Conservation (phyloP, 306 rosid species). For the apple (Malus domestica) region ASM211411v1 NC_041802.1:28117501-28118000, state of each 20-base stretch:
- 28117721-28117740: not conserved
- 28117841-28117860: not conserved
- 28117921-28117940: not conserved
- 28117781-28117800: not conserved
- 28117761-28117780: not conserved
- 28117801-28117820: not conserved
- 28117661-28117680: not conserved
- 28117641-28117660: not conserved
- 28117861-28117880: not conserved
- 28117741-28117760: not conserved
- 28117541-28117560: not conserved
- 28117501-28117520: not conserved
- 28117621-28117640: not conserved
- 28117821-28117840: not conserved
- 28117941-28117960: not conserved
- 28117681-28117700: not conserved
- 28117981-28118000: not conserved
- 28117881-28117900: not conserved
- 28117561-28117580: not conserved
- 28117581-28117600: not conserved
- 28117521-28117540: not conserved
- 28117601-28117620: not conserved
- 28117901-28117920: not conserved
- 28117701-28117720: not conserved
- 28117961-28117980: not conserved